Base-by-base conservation (phyloP, 371 early-diverging fungal species). In the Actinomucor elegans region DNA sequence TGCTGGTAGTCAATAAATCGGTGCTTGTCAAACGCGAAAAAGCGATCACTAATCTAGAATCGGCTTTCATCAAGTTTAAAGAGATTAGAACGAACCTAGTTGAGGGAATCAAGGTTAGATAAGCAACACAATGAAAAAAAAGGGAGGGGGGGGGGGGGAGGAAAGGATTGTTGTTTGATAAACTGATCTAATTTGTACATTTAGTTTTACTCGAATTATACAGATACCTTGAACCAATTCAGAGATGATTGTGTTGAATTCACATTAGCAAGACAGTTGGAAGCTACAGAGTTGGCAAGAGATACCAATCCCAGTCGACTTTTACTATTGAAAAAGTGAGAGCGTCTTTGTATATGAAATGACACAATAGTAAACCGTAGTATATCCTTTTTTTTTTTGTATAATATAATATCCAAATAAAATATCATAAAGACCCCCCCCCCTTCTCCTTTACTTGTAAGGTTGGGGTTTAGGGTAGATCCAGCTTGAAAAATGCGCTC, bases 161-260 rank as follows among this genome's bases (percentile, higher is more conserved):
- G n/a, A 4, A 36, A 5, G 20, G 37, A 36, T n/a, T 15, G n/a
- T 23, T n/a, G 26, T 26, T 41, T 14, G 10, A 24, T 11, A 6
- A 10, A 5, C 6, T 41, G 26, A n/a, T 41, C 15, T 24, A 5
- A 2, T 33, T 49, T 34, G 33, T 26, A 4, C 12, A 14, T 23
- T 8, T 64, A 86, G 83, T 93, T 92, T 65, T 90, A 91, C 55
- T 77, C 77, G 2, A 77, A 87, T 41, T 82, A 91, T 49, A 83
- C 83, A 20, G 71, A 80, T 29, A 84, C 80, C 11, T 45, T 93
- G 31, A 47, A 59, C 5, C 76, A 84, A 50, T 77, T 90, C 42
- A 71, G 68, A 43, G 75, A 79, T 34, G 81, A 79, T 48, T 89
- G 87, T 65, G 52, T 62, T 41, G 91, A 91, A 53, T 91, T 81